phyloP scores from a whole-genome alignment of 2,329 filamentous ascomycete genomes.

The Paracorniculantispora psalliotae region DNA sequence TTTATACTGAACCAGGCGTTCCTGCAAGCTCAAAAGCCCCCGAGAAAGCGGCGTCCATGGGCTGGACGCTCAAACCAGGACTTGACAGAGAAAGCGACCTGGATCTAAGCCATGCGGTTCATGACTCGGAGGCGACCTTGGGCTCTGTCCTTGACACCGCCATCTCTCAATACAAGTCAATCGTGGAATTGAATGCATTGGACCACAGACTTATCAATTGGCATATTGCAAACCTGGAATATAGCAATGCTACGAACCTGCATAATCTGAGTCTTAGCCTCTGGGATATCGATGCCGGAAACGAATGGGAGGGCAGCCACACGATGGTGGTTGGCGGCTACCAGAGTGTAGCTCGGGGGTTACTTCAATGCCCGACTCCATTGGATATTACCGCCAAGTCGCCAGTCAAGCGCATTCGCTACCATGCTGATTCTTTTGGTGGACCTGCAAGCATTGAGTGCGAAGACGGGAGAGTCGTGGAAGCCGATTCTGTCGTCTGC shows the following conservation, averaged over 20 bases:
- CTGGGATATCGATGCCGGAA: constrained; percentile 96
- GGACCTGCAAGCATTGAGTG: constrained; percentile 62
- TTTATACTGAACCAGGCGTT: constrained; percentile 65
- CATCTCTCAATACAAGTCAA: constrained; percentile 77
- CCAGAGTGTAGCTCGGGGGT: constrained; percentile 82
- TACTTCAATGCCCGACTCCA: constrained; percentile 70
- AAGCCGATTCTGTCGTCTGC: constrained; percentile 87
- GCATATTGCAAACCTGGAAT: constrained; percentile 97
- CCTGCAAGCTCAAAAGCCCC: constrained; percentile 68
- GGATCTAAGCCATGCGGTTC: constrained; percentile 62
- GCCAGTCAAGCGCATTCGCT: constrained; percentile 65
- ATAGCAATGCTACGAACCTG: constrained; percentile 89
- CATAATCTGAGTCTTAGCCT: constrained; percentile 80
- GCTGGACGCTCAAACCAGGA: constrained; percentile 69
- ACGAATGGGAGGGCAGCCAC: constrained; percentile 94
- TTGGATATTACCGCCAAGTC: constrained; percentile 73
- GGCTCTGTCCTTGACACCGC: constrained; percentile 90
- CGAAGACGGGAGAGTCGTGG: constrained; percentile 68
- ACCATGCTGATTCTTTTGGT: constrained; percentile 45
- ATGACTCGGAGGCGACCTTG: constrained; percentile 64
- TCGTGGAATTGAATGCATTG: constrained; percentile 77
- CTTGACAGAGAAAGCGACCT: constrained; percentile 61
- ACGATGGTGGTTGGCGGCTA: constrained; percentile 93
- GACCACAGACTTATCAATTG: constrained; percentile 92
- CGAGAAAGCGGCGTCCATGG: constrained; percentile 72